phyloP scores from a whole-genome alignment of 257 asterid genomes.

The Solanum peruvianum region DNA sequence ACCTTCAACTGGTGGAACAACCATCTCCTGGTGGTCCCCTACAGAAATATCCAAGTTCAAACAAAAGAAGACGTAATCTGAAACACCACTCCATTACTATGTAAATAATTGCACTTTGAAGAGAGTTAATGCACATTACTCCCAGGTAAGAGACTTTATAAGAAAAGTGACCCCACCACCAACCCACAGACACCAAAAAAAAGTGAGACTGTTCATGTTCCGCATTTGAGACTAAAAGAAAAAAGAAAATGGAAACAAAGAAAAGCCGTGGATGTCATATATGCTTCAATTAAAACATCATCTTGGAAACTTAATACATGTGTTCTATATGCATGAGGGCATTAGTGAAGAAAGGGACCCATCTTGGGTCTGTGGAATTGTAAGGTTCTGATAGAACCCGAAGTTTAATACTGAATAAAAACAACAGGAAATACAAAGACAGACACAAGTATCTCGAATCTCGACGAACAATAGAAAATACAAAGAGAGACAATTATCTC shows the following conservation, averaged over 20 bases:
- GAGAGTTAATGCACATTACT: not conserved
- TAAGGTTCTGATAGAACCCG: not conserved
- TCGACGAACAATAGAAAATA: no score
- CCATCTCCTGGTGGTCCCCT: constrained; percentile 54
- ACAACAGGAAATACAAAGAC: no score
- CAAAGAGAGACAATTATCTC: not conserved
- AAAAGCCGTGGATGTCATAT: not conserved
- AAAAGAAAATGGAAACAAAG: not conserved
- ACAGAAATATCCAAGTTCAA: not conserved
- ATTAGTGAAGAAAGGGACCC: not conserved
- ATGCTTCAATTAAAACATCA: not conserved
- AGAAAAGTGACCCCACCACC: not conserved
- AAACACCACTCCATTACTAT: not conserved
- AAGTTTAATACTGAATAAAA: no score
- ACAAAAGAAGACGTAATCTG: not conserved
- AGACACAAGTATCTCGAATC: no score
- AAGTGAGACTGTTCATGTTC: not conserved
- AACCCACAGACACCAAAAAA: not conserved
- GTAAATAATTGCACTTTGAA: not conserved
- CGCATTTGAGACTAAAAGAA: not conserved
- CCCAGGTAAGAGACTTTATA: not conserved
- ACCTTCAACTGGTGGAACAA: constrained; percentile 92
- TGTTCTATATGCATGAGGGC: not conserved
- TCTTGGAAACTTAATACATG: not conserved
- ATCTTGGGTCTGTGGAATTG: not conserved